These are phyloP conservation scores for Plantago coronopus DNA, from an alignment of 305 asterid genomes.

Conservation along the genomic window DNA sequence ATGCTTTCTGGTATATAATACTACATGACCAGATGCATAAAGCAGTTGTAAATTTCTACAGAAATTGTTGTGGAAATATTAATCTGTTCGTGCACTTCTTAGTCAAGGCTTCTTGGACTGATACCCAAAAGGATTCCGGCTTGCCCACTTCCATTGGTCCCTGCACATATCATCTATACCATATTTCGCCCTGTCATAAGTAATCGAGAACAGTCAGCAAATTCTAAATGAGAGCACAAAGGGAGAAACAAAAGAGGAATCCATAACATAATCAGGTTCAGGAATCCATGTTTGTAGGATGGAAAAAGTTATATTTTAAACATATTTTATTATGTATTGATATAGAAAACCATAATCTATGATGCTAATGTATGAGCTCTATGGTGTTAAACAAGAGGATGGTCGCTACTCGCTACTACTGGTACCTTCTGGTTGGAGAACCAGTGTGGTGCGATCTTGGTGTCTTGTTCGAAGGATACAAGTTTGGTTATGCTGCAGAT, in stretches of 20 bases:
- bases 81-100: constrained; percentile 8
- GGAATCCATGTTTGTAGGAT: not conserved
- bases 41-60: not conserved
- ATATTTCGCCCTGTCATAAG: constrained; percentile 62
- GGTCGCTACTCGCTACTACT: too few species aligned
- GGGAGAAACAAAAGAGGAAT: not conserved
- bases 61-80: not conserved
- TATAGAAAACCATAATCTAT: too few species aligned
- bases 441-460: too few species aligned
- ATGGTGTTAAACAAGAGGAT: too few species aligned
- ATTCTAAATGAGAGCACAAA: not conserved
- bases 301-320: not conserved
- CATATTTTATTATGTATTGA: too few species aligned
- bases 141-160: constrained; percentile 96
- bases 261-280: not conserved
- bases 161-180: constrained; percentile 78
- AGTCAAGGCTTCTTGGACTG: constrained; percentile 44
- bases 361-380: too few species aligned
- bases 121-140: constrained; percentile 86
- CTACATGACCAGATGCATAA: constrained; percentile 9
- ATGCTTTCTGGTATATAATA: not conserved
- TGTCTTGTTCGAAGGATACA: too few species aligned
- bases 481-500: too few species aligned
- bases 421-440: too few species aligned
- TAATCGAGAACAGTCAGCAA: not conserved